phyloP scores from a whole-genome alignment of 345 rosid species.

The Excoecaria cochinchinensis region DNA sequence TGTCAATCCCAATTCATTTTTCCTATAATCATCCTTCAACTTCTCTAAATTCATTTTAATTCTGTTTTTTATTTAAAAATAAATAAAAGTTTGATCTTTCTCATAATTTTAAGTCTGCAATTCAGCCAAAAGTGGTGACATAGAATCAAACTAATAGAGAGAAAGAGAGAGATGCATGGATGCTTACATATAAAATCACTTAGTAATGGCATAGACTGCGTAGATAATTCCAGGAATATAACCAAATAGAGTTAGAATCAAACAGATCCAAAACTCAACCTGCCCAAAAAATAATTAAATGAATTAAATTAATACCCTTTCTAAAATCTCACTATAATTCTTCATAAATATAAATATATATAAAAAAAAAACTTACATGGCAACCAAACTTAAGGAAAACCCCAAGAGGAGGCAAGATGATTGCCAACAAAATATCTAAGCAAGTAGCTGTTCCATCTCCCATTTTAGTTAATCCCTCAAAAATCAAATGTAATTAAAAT shows the following conservation, averaged over 20 bases:
- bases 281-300: slow-evolving; percentile 15
- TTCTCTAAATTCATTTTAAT: no score
- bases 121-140: no score
- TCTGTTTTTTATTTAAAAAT: no score
- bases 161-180: not conserved
- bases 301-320: no score
- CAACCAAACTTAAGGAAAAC: slow-evolving; percentile 86
- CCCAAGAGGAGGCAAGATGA: slow-evolving; percentile 90
- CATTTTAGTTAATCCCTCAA: slow-evolving; percentile 21
- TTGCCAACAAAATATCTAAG: slow-evolving; percentile 69
- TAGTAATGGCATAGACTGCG: slow-evolving; percentile 69
- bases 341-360: no score
- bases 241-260: slow-evolving; percentile 62
- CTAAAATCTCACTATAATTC: no score
- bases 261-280: slow-evolving; percentile 90
- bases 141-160: not conserved
- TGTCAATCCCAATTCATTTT: no score
- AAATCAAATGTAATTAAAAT: no score
- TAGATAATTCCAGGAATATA: slow-evolving; percentile 82
- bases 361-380: slow-evolving; percentile 30
- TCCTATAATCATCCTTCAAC: no score
- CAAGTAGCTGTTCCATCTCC: slow-evolving; percentile 43
- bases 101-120: not conserved
- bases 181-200: slow-evolving; percentile 21
- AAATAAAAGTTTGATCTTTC: no score